Base-by-base conservation (phyloP, 1,139 yeast genomes). In the Pichia sp. region DNA sequence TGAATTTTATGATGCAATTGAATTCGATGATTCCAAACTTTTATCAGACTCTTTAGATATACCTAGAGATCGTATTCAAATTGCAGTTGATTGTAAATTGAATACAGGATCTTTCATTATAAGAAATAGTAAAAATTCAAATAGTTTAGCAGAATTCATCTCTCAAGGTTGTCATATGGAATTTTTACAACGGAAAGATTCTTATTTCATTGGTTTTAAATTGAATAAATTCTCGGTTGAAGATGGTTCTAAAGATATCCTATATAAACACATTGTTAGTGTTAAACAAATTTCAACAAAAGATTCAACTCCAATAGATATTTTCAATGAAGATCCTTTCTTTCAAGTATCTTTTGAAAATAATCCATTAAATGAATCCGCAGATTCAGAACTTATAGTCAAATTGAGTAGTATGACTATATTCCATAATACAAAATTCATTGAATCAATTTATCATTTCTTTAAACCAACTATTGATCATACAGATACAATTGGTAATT, bases 1-100 rank as follows among this genome's bases (percentile, higher is more conserved):
- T 56, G 98, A 93, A 42, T 69, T 91, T 14, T 89, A 86, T 56
- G 95, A 86, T 47, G 95, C 96, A 0, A 91, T 93, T 49, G 99
- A 89, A 47, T 89, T 83, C 64, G 85, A 88, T 53, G 96, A 88
- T 47, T 67, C 74, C 23, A 69, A 74, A 41, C 71, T 73, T 0
- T 54, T 75, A 0, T 50, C 68, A 0, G 74, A 74, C 14, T 63
- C 79, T 1, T 66, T 81, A 11, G 83, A 82, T 48, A 56, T 84
- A 2, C 95, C 96, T 0, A 72, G 77, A 39, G 93, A 88, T 46
- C 69, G 88, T 31, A 76, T 83, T 3, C 76, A 74, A 20, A 53
- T 84, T 46, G 84, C 83, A 48, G 59, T 89, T 3, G 71, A 75
- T 24, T 79, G 94, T 19, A 67, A 80, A 9, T 72, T 91, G 50